Conservation (phyloP, 805 yeast species). For the Lipomyces sp. region DNA sequence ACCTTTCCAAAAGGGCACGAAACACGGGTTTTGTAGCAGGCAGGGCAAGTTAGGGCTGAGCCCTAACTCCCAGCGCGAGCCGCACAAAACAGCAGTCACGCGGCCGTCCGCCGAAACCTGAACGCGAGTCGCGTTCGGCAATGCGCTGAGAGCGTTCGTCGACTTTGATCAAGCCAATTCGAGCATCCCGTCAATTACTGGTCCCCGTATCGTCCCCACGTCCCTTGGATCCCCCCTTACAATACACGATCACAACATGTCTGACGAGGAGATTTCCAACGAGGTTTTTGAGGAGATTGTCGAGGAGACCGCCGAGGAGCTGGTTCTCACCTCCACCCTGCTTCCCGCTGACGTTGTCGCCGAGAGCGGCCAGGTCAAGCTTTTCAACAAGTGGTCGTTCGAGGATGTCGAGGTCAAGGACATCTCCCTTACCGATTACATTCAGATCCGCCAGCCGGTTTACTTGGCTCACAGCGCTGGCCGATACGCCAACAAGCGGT, state of each 20-base stretch:
- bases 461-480: slow-evolving; percentile 99
- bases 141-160: too few species aligned
- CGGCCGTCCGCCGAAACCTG: neutral
- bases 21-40: too few species aligned
- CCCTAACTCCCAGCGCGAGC: too few species aligned
- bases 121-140: neutral
- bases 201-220: too few species aligned
- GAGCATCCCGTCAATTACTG: too few species aligned
- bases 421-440: slow-evolving; percentile 96
- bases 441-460: slow-evolving; percentile 96
- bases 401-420: slow-evolving; percentile 97
- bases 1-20: too few species aligned
- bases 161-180: too few species aligned
- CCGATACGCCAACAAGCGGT: slow-evolving; percentile 98
- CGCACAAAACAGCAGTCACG: neutral
- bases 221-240: neutral
- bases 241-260: slow-evolving; percentile 8
- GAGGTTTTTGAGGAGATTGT: slow-evolving; percentile 20
- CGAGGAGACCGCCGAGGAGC: slow-evolving; percentile 17
- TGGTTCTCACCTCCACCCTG: slow-evolving; percentile 55
- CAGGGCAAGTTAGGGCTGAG: too few species aligned
- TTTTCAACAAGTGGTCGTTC: slow-evolving; percentile 99
- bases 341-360: slow-evolving; percentile 95
- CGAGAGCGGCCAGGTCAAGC: slow-evolving; percentile 93
- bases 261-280: slow-evolving; percentile 15